Conservation (phyloP, 148 eudicot species). For the Rhododendron molle region DNA sequence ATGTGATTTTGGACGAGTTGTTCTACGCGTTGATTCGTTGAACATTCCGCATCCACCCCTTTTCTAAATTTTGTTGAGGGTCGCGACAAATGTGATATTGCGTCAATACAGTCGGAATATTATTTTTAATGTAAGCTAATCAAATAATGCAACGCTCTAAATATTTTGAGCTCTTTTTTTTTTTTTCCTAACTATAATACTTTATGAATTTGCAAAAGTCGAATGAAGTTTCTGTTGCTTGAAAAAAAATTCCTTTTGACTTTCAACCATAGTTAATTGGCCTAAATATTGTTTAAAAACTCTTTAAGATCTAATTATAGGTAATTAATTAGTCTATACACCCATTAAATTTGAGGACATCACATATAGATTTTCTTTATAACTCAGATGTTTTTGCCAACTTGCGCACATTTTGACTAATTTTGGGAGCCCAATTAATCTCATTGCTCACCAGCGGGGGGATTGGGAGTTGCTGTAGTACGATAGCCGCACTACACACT, state of each 20-base stretch:
- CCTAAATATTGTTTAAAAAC: neutral
- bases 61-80: too few relatives aligned
- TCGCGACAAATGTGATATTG: too few relatives aligned
- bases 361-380: neutral
- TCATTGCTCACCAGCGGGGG: neutral
- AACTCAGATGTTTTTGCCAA: fast-evolving
- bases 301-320: neutral
- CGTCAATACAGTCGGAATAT: too few relatives aligned
- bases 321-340: neutral
- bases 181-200: neutral
- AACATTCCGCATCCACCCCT: too few relatives aligned
- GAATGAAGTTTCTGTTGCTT: neutral
- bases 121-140: too few relatives aligned
- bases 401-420: too few relatives aligned
- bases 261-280: neutral
- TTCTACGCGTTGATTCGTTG: too few relatives aligned
- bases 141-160: too few relatives aligned
- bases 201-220: neutral
- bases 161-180: too few relatives aligned
- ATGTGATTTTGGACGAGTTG: too few relatives aligned
- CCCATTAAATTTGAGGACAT: neutral
- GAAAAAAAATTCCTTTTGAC: neutral
- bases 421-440: neutral
- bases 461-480: too few relatives aligned
- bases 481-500: too few relatives aligned